A percentile compares a stretch with the other conserved stretches of the same genome.
Conservation (phyloP, 2,329 filamentous ascomycete genomes). For the Aspergillus luchuensis region DNA sequence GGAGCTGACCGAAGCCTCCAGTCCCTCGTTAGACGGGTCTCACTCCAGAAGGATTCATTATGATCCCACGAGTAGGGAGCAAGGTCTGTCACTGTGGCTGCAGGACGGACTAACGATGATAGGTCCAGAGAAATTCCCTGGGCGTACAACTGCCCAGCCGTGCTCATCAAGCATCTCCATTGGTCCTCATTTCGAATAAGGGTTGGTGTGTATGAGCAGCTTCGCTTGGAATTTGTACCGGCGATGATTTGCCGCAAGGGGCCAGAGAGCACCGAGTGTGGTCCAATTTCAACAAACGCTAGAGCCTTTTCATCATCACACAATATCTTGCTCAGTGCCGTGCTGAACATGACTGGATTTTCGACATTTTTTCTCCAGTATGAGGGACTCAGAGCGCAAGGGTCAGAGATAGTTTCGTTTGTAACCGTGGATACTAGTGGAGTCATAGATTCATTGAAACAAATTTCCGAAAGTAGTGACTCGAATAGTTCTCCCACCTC, state of each 20-base stretch:
- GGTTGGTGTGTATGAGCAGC: not conserved
- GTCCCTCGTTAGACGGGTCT: slow-evolving; percentile 23
- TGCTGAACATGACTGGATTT: not conserved
- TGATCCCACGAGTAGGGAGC: slow-evolving; percentile 34
- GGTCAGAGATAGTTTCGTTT: not conserved
- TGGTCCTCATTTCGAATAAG: not conserved
- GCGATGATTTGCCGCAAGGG: not conserved
- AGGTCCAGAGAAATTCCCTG: slow-evolving; percentile 27
- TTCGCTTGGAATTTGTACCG: not conserved
- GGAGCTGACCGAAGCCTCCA: slow-evolving; percentile 20
- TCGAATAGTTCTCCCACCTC: slow-evolving; percentile 9
- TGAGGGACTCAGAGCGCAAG: not conserved
- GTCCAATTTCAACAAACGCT: not conserved
- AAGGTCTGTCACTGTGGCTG: slow-evolving; percentile 20
- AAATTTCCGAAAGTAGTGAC: not conserved
- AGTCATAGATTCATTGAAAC: not conserved
- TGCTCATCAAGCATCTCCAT: not conserved
- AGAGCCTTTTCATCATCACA: not conserved
- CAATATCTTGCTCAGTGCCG: not conserved
- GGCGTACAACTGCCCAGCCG: not conserved
- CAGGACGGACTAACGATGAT: slow-evolving; percentile 23
- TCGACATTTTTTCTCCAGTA: not conserved
- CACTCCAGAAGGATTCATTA: slow-evolving; percentile 13
- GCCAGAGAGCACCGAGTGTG: not conserved
- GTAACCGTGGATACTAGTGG: not conserved